These are phyloP conservation scores for Malassezia vespertilionis DNA, from an alignment of 1,284 basidiomycete genomes.

Conservation along the genomic window DNA sequence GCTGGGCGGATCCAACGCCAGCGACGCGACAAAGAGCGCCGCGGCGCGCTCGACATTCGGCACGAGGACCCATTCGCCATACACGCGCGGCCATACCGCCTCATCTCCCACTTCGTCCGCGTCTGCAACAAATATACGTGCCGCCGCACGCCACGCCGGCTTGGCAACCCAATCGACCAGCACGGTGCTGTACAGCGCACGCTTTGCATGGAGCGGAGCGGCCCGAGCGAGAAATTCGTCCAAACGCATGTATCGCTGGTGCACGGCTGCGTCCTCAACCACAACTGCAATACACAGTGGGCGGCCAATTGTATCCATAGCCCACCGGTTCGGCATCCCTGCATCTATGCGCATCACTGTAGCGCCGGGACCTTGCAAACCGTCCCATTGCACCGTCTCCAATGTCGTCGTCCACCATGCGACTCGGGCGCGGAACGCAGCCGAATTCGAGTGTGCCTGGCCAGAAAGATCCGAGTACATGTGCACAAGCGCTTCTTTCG, in stretches of 20 bases:
- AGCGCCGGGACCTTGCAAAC: constrained; percentile 32
- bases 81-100: constrained; percentile 57
- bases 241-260: constrained; percentile 1
- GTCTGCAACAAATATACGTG: constrained; percentile 5
- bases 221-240: not conserved
- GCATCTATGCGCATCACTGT: constrained; percentile 59
- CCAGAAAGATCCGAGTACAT: constrained; percentile 77
- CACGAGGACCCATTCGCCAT: constrained; percentile 67
- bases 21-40: too few relatives aligned
- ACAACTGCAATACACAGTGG: constrained; percentile 70
- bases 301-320: constrained; percentile 55
- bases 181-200: not conserved
- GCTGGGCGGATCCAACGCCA: too few relatives aligned
- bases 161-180: not conserved
- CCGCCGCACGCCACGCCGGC: constrained; percentile 4
- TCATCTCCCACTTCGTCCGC: constrained; percentile 53
- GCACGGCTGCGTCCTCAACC: constrained; percentile 50
- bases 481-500: constrained; percentile 58
- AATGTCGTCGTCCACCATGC: constrained; percentile 75
- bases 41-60: constrained; percentile 53
- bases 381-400: constrained; percentile 53
- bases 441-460: constrained; percentile 71
- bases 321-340: constrained; percentile 20
- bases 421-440: constrained; percentile 66
- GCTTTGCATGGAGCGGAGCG: not conserved